Evolutionary conservation across 495 filamentous ascomycete species (phyloP), one percentile per base, ranked within the genome.

Genomic region (Daldinia loculata): DNA sequence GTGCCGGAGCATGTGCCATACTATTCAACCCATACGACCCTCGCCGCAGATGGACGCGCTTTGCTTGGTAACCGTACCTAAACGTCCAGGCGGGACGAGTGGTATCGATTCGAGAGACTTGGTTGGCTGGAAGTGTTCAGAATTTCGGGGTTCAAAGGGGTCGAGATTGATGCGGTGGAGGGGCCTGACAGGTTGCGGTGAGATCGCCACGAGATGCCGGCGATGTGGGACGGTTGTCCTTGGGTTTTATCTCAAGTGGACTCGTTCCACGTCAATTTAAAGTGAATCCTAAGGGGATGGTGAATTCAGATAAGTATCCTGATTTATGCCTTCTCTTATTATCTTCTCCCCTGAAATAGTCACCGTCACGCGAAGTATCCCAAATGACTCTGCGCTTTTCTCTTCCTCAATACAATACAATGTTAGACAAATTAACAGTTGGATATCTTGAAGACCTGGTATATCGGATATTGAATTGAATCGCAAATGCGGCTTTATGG

Each of bases 1-100:
- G 74, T 67, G 71, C 75, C 68, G 84, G 83, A 78, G 81, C 79
- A 78, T 84, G 78, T 71, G 83, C 84, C 84, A 84, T 84, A 66
- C 78, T 76, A 75, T 76, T 79, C 78, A 79, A 76, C 81, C 78
- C 82, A 77, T 78, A 52, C 72, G 77, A 72, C 56, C 57, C 22
- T 56, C 50, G 53, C 29, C 26, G 60, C 36, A 34, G 61, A 26
- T 39, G 26, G 43, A 48, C 41, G 56, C 63, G 61, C 61, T 66
- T 57, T 63, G 27, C 51, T 59, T 48, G 57, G 11, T 66, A 62
- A 30, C 45, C 17, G 56, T 53, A 32, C 32, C 63, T 9, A 29
- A 66, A 36, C 39, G 50, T 43, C 52, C 27, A 63, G 41, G 45
- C 26, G 59, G 36, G 53, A 56, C 57, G 53, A 9, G 32, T 58